Evolutionary conservation across 1,284 basidiomycete species (phyloP).

Genomic region (Uromyces viciae-fabae): DNA sequence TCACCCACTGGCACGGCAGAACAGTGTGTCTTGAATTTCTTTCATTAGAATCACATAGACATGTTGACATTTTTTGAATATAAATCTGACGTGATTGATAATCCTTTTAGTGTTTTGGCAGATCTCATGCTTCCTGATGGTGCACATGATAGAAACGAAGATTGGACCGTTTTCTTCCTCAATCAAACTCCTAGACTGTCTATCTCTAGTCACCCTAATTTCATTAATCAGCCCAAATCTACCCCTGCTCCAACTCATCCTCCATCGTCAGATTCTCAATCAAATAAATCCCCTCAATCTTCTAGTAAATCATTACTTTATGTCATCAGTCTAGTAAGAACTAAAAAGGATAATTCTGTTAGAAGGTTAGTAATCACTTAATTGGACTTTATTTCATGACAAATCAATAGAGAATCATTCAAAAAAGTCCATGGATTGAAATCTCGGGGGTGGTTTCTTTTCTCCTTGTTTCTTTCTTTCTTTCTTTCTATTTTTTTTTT

Average conservation of each 20-base stretch:
- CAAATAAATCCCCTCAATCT: not conserved
- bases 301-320: constrained; percentile 57
- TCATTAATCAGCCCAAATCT: constrained; percentile 49
- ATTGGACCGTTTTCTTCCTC: constrained; percentile 98
- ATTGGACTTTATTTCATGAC: not conserved
- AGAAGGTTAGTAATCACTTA: constrained; percentile 54
- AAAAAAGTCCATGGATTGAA: too few relatives aligned
- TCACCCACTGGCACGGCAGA: constrained; percentile 85
- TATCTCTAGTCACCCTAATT: constrained; percentile 70
- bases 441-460: too few relatives aligned
- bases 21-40: constrained; percentile 62
- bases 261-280: not conserved
- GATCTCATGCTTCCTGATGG: constrained; percentile 98
- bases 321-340: constrained; percentile 90
- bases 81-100: not conserved
- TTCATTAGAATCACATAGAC: not conserved
- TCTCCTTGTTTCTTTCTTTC: not conserved
- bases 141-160: constrained; percentile 84
- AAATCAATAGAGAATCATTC: too few relatives aligned
- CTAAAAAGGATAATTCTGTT: constrained; percentile 83
- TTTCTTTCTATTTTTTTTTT: not conserved
- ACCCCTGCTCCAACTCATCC: not conserved
- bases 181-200: constrained; percentile 84
- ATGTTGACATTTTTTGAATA: not conserved
- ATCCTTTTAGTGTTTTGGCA: constrained; percentile 69